These are phyloP conservation scores for Rhizopogon vulgaris DNA, from an alignment of 768 basidiomycete genomes.

Conservation along the genomic window DNA sequence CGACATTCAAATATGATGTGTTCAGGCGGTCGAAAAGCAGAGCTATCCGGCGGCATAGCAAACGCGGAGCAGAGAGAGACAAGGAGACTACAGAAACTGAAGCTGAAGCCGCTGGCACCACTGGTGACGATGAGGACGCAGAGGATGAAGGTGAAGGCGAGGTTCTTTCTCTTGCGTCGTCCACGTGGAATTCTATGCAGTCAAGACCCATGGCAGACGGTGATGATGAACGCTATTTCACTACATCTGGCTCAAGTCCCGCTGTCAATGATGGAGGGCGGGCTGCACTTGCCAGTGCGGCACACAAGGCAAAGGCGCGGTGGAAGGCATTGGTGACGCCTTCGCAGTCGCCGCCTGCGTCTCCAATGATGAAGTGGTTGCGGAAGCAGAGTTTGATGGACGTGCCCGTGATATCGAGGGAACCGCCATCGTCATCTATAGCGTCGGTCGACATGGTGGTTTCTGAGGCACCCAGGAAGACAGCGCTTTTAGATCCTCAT, in stretches of 20 bases:
- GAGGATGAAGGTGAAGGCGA: constrained; percentile 34
- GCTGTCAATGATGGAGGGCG: constrained; percentile 29
- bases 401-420: constrained; percentile 20
- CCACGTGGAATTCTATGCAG: constrained; percentile 33
- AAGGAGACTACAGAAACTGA: constrained; percentile 31
- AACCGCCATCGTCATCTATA: constrained; percentile 17
- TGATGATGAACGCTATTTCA: constrained; percentile 38
- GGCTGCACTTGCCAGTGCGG: constrained; percentile 33
- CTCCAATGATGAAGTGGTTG: constrained; percentile 24
- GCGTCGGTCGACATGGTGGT: constrained; percentile 22
- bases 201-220: constrained; percentile 24
- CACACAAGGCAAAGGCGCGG: constrained; percentile 49
- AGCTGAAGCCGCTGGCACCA: constrained; percentile 19
- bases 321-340: constrained; percentile 45
- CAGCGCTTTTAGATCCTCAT: constrained; percentile 14
- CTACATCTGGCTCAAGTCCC: constrained; percentile 18
- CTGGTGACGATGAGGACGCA: constrained; percentile 27
- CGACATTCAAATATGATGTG: constrained; percentile 93
- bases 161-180: constrained; percentile 49
- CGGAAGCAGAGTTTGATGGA: constrained; percentile 19
- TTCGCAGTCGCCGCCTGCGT: constrained; percentile 16
- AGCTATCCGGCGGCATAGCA: constrained; percentile 24
- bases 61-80: constrained; percentile 31
- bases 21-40: constrained; percentile 44
- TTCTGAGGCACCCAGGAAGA: background rate